A percentile compares a stretch with the other conserved stretches of the same genome.
These are phyloP conservation scores for Sanguinoderma infundibulare DNA, from an alignment of 1,284 basidiomycete species.

Conservation along the genomic window DNA sequence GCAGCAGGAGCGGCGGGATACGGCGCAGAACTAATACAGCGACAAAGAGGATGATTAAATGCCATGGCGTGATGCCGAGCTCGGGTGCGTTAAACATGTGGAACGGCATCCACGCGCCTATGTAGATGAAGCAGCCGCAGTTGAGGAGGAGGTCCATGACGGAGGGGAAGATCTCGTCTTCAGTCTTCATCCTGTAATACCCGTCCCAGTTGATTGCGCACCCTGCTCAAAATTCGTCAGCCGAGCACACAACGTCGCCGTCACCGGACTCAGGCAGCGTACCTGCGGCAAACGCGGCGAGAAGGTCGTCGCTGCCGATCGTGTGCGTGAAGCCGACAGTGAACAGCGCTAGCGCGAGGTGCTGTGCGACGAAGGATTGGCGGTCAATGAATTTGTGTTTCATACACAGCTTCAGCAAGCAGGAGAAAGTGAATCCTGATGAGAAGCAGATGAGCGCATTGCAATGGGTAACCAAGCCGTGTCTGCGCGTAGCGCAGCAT, in stretches of 20 bases:
- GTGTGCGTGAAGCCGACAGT: conserved; percentile 80
- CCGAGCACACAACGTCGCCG: background rate
- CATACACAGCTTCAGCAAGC: conserved; percentile 85
- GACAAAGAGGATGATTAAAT: conserved; percentile 72
- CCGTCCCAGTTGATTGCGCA: conserved; percentile 95
- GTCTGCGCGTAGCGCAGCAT: background rate
- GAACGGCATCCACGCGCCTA: conserved; percentile 91
- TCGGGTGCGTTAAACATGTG: conserved; percentile 61
- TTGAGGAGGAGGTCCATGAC: conserved; percentile 89
- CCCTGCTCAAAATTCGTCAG: conserved; percentile 44
- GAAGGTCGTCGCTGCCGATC: conserved; percentile 84
- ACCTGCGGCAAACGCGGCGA: conserved; percentile 94
- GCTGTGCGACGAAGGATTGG: conserved; percentile 92
- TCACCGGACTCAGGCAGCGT: conserved; percentile 16
- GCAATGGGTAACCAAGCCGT: background rate
- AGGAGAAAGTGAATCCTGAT: conserved; percentile 71
- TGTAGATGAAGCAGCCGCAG: conserved; percentile 88
- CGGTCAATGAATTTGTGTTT: conserved; percentile 81
- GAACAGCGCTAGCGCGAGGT: conserved; percentile 83
- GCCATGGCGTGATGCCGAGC: conserved; percentile 75
- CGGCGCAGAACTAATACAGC: conserved; percentile 74
- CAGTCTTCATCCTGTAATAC: conserved; percentile 85
- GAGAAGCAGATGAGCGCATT: background rate
- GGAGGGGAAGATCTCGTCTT: conserved; percentile 86
- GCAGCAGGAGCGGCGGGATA: conserved; percentile 72